A percentile compares a stretch with the other conserved stretches of the same genome.
Evolutionary conservation across 2,329 filamentous ascomycete species (phyloP).

Genomic region (Hymenoscyphus fructigenus): DNA sequence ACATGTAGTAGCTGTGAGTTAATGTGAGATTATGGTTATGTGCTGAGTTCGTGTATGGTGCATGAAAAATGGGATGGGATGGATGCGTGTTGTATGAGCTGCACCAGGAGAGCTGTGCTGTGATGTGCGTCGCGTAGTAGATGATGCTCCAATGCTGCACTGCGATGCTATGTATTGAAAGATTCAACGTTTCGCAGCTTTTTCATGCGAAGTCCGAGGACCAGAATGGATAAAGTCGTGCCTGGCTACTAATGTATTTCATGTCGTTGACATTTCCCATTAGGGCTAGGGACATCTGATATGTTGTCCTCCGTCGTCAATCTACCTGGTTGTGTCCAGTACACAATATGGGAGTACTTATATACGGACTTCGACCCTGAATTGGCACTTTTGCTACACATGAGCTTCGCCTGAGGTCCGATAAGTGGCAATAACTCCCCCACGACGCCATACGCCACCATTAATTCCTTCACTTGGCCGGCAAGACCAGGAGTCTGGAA

Average conservation of each 20-base stretch:
- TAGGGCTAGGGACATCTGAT: not conserved
- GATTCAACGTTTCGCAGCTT: not conserved
- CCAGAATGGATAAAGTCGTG: not conserved
- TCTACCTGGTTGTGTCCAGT: not conserved
- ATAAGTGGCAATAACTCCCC: not conserved
- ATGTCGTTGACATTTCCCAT: not conserved
- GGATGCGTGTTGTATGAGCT: slow-evolving; percentile 1
- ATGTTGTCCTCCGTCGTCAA: not conserved
- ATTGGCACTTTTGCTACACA: not conserved
- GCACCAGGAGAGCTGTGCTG: slow-evolving; percentile 3
- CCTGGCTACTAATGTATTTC: not conserved
- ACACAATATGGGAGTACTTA: too few species aligned
- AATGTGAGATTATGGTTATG: not conserved
- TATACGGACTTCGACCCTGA: not conserved
- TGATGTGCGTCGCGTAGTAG: not conserved
- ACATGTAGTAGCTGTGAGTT: not conserved
- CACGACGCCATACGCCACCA: not conserved
- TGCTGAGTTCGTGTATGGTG: not conserved
- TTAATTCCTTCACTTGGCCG: not conserved
- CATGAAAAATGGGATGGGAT: not conserved
- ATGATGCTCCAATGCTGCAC: not conserved
- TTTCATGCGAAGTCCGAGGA: not conserved
- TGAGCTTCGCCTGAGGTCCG: not conserved
- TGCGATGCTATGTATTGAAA: not conserved
- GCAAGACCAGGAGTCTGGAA: not conserved